Conservation (phyloP, 177 flowering plant species). For the Vitis hybrid region DNA sequence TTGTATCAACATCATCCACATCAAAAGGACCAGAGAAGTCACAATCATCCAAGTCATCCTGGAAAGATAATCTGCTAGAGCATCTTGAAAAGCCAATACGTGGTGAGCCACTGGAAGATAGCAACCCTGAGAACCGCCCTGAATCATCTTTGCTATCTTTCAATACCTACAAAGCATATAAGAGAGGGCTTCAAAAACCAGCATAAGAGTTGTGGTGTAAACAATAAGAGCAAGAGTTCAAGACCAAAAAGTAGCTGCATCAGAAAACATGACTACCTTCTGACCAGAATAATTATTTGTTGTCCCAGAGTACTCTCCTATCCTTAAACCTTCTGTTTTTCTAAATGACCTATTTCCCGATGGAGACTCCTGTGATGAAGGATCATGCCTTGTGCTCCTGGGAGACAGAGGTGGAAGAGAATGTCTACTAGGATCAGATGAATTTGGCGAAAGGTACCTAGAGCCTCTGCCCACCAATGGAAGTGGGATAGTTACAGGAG, state of each 20-base stretch:
- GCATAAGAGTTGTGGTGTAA: not conserved
- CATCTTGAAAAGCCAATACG: constrained; percentile 83
- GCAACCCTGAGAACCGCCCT: constrained; percentile 74
- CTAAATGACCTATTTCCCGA: constrained; percentile 63
- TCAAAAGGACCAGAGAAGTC: constrained; percentile 87
- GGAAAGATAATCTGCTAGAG: constrained; percentile 86
- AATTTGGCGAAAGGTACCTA: constrained; percentile 56
- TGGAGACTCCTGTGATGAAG: constrained; percentile 70
- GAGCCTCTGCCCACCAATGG: constrained; percentile 48
- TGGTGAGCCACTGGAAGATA: constrained; percentile 83
- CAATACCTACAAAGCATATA: constrained; percentile 32
- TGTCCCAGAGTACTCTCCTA: constrained; percentile 49
- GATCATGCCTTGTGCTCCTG: constrained; percentile 51
- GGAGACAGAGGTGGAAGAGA: constrained; percentile 87
- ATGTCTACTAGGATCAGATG: constrained; percentile 72
- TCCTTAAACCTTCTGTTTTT: constrained; percentile 46
- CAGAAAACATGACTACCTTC: constrained; percentile 48
- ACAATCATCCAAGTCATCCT: constrained; percentile 79
- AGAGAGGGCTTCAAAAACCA: not conserved
- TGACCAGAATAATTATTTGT: constrained; percentile 38
- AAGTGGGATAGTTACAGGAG: constrained; percentile 82
- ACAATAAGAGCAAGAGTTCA: not conserved
- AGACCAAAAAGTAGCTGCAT: constrained; percentile 5
- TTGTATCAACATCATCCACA: constrained; percentile 82
- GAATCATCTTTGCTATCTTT: constrained; percentile 78